These are phyloP conservation scores for Nothopassalora personata DNA, from an alignment of 2,329 filamentous ascomycete species.

Conservation along the genomic window DNA sequence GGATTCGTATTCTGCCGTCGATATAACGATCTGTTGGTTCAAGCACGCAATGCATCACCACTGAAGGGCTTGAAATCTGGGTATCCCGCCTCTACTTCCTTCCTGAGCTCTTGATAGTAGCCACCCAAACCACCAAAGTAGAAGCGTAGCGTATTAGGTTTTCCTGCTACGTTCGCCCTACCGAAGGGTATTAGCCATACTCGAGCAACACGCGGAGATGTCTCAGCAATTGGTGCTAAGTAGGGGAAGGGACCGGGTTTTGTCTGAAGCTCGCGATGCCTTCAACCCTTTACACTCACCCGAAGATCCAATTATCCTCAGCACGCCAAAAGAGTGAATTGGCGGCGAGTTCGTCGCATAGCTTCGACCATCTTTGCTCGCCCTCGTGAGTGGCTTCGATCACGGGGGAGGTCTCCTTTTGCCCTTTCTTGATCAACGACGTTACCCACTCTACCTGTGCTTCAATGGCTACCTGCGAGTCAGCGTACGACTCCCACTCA, in stretches of 20 bases:
- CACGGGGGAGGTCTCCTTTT: conserved; percentile 13
- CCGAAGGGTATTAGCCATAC: too few species aligned
- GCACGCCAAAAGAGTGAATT: conserved; percentile 26
- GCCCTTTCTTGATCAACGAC: conserved; percentile 19
- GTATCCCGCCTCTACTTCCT: conserved; percentile 15
- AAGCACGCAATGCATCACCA: background rate
- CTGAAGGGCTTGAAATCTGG: conserved; percentile 21
- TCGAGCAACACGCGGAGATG: too few species aligned
- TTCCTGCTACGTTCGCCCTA: conserved; percentile 27
- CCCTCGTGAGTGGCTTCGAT: conserved; percentile 29
- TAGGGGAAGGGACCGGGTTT: too few species aligned
- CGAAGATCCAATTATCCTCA: conserved; percentile 30
- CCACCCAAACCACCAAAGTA: conserved; percentile 25
- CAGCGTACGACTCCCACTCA: background rate
- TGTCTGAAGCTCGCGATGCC: too few species aligned
- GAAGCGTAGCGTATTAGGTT: conserved; percentile 22
- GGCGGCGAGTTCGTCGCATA: conserved; percentile 24
- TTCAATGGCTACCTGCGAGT: conserved; percentile 28
- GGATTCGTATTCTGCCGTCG: background rate
- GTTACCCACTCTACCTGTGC: conserved; percentile 30
- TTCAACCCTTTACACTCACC: too few species aligned
- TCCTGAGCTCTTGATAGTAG: conserved; percentile 18
- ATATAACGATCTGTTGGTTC: background rate
- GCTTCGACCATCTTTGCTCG: conserved; percentile 24
- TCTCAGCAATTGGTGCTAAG: too few species aligned